Conservation (phyloP, 768 basidiomycete species). For the Gymnopilus dilepis region DNA sequence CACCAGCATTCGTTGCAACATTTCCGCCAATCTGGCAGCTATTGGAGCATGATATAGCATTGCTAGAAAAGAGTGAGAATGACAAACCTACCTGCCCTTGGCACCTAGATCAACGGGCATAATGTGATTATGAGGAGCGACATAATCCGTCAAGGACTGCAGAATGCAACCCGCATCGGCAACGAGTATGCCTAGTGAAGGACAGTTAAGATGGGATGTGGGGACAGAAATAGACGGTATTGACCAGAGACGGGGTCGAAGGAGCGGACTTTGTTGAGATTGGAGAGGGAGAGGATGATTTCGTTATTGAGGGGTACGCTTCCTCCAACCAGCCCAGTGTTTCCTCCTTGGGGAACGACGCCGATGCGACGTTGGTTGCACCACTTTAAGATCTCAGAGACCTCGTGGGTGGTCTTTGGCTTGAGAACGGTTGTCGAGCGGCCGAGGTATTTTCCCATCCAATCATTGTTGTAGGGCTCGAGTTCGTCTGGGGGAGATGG, state of each 20-base stretch:
- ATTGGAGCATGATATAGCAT: constrained; percentile 10
- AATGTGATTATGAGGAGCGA: constrained; percentile 88
- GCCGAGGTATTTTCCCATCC: constrained; percentile 97
- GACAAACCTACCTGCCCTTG: constrained; percentile 78
- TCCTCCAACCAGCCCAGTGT: constrained; percentile 97
- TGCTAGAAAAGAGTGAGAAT: constrained; percentile 1
- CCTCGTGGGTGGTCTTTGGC: constrained; percentile 87
- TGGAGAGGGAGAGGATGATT: constrained; percentile 81
- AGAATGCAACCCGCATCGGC: constrained; percentile 96
- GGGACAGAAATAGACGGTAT: constrained; percentile 22
- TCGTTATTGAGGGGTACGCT: constrained; percentile 90
- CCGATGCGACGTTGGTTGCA: constrained; percentile 83
- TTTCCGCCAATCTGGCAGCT: constrained; percentile 99
- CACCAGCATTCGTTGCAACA: constrained; percentile 96
- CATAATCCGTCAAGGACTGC: constrained; percentile 83
- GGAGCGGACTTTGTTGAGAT: constrained; percentile 80
- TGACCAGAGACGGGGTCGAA: constrained; percentile 86
- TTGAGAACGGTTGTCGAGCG: constrained; percentile 83
- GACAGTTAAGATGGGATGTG: constrained; percentile 12
- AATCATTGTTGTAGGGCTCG: constrained; percentile 83
- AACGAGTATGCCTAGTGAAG: constrained; percentile 75
- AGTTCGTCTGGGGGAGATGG: constrained; percentile 66
- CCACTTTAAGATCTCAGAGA: constrained; percentile 86
- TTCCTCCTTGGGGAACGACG: constrained; percentile 98
- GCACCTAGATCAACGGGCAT: constrained; percentile 97